Evolutionary conservation across 192 early-diverging fungal genomes (phyloP).

Genomic region (Dissophora ornata): DNA sequence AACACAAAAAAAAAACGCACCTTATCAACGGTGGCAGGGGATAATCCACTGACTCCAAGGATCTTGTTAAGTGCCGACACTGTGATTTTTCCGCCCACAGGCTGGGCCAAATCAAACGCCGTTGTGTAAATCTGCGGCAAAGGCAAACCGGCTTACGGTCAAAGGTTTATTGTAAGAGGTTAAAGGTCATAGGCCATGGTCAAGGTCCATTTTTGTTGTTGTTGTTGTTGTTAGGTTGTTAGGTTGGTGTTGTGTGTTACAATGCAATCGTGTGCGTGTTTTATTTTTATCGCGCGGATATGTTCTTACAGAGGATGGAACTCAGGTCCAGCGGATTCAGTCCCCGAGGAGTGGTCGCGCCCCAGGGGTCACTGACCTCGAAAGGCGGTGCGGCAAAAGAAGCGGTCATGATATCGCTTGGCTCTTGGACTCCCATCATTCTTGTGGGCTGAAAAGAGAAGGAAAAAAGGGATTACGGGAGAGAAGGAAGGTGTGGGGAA

Average conservation of each 20-base stretch:
- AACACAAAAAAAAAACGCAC: conserved; percentile 29
- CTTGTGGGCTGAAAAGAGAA: not conserved
- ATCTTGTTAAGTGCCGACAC: conserved; percentile 58
- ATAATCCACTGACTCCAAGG: conserved; percentile 51
- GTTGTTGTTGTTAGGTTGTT: too few relatives aligned
- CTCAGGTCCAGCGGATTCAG: conserved; percentile 39
- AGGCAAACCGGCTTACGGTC: conserved; percentile 46
- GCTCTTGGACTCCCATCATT: conserved; percentile 29
- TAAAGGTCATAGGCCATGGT: too few relatives aligned
- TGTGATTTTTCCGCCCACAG: conserved; percentile 56
- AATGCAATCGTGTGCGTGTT: too few relatives aligned
- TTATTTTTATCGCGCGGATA: too few relatives aligned
- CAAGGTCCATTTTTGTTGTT: too few relatives aligned
- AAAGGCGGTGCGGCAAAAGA: conserved; percentile 42
- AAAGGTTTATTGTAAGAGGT: too few relatives aligned
- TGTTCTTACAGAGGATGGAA: conserved; percentile 47
- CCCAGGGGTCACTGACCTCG: conserved; percentile 53
- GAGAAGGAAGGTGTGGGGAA: not conserved
- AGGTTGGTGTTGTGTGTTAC: too few relatives aligned
- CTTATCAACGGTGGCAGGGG: conserved; percentile 59
- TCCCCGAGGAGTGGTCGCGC: conserved; percentile 30
- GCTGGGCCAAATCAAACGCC: conserved; percentile 59
- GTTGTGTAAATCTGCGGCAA: conserved; percentile 61
- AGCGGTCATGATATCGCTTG: conserved; percentile 44
- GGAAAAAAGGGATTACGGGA: not conserved